Percentiles rank a stretch among this genome's conserved stretches.
phyloP scores from a whole-genome alignment of 805 yeast species.

The Monosporozyma unispora region DNA sequence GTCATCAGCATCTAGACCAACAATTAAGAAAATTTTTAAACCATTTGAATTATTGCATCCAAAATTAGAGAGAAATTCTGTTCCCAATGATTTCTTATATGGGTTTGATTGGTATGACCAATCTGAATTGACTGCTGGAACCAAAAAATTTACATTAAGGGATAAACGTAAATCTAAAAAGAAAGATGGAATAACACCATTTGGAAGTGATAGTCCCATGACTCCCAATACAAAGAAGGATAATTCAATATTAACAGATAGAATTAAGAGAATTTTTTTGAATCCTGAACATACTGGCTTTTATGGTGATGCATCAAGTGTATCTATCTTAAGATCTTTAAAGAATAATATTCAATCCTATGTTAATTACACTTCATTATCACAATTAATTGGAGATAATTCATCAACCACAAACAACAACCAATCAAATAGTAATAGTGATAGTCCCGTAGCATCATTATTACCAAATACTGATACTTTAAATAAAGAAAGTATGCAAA shows the following conservation, averaged over 20 bases:
- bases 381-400: neutral
- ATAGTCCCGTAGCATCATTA: neutral
- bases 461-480: neutral
- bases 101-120: constrained; percentile 54
- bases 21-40: neutral
- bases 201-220: neutral
- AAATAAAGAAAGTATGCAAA: neutral
- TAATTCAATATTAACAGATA: constrained; percentile 7
- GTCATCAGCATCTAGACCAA: neutral
- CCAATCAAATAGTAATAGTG: neutral
- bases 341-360: constrained; percentile 2
- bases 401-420: neutral
- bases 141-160: neutral
- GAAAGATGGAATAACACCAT: neutral
- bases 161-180: neutral
- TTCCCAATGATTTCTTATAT: constrained; percentile 14
- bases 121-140: neutral
- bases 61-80: neutral
- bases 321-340: constrained; percentile 43
- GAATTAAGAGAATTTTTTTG: constrained; percentile 9
- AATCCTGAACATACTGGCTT: constrained; percentile 50
- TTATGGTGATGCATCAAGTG: constrained; percentile 56
- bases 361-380: neutral
- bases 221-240: neutral
- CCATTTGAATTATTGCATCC: neutral